A percentile compares a stretch with the other conserved stretches of the same genome.
phyloP scores from a whole-genome alignment of 78 protist species.

The Blattamonas nauphoetae region DNA sequence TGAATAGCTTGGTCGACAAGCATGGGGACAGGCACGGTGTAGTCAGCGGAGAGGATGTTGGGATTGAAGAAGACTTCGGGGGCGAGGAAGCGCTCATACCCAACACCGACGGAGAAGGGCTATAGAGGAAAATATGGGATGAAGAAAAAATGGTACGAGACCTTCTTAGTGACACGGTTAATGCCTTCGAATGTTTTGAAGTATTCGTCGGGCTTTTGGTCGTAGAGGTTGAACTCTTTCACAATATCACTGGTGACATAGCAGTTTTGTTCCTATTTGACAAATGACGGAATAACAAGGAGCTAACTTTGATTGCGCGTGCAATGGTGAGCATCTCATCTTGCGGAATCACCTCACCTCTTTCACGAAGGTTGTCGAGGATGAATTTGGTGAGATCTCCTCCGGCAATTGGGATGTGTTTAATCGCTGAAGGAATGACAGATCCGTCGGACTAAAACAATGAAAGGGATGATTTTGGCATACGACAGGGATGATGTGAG shows the following conservation, averaged over 20 bases:
- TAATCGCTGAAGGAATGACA: conserved; percentile 87
- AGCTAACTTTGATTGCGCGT: conserved; percentile 7
- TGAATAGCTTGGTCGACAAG: conserved; percentile 58
- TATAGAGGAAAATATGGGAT: not conserved
- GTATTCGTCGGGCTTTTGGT: conserved; percentile 66
- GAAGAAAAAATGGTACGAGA: not conserved
- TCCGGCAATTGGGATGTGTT: conserved; percentile 96
- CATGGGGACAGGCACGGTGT: conserved; percentile 75
- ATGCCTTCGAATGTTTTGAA: conserved; percentile 40
- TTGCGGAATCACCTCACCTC: conserved; percentile 77
- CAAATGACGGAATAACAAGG: not conserved
- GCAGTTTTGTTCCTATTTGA: conserved; percentile 66
- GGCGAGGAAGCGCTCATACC: conserved; percentile 97
- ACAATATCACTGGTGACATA: conserved; percentile 87
- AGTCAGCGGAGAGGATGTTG: conserved; percentile 82
- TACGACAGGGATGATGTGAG: conserved; percentile 96
- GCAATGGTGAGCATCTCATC: conserved; percentile 71
- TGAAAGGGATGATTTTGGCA: too few relatives aligned
- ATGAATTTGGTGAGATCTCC: conserved; percentile 88
- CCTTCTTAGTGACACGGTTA: conserved; percentile 46
- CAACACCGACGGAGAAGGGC: conserved; percentile 66
- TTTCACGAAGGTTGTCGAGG: conserved; percentile 85
- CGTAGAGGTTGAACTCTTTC: conserved; percentile 84
- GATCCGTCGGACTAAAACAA: conserved; percentile 68
- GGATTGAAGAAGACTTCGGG: conserved; percentile 99